These are phyloP conservation scores for Fusarium mundagurra DNA, from an alignment of 2,329 filamentous ascomycete genomes.

Conservation along the genomic window DNA sequence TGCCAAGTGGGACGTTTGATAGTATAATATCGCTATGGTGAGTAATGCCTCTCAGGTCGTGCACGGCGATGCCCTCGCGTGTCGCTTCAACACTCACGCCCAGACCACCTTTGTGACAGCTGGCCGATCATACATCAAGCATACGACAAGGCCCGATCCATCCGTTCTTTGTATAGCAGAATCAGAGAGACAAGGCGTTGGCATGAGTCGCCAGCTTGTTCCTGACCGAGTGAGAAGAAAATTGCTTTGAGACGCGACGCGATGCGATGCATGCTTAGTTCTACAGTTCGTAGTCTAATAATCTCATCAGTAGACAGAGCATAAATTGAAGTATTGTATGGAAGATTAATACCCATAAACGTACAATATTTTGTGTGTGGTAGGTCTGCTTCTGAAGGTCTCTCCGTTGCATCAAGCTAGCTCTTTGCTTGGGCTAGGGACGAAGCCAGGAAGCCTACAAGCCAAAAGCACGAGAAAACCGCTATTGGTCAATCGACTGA, in stretches of 20 bases:
- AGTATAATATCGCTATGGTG: too few species aligned
- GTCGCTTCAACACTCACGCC: background rate
- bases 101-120: background rate
- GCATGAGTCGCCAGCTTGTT: background rate
- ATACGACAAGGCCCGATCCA: background rate
- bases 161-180: too few species aligned
- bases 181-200: too few species aligned
- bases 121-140: background rate
- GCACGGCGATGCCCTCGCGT: background rate
- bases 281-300: too few species aligned
- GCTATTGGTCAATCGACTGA: background rate
- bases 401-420: too few species aligned
- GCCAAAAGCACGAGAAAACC: background rate
- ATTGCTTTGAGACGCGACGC: too few species aligned
- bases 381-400: background rate
- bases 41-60: too few species aligned
- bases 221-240: background rate
- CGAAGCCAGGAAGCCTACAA: background rate
- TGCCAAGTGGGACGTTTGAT: background rate
- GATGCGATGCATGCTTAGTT: background rate
- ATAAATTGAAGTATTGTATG: background rate
- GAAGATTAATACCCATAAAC: background rate
- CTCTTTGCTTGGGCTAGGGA: too few species aligned
- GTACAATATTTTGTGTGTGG: background rate
- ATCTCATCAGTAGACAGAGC: accelerated